These are phyloP conservation scores for Termitomyces sp. DNA, from an alignment of 768 basidiomycete genomes.

Conservation along the genomic window DNA sequence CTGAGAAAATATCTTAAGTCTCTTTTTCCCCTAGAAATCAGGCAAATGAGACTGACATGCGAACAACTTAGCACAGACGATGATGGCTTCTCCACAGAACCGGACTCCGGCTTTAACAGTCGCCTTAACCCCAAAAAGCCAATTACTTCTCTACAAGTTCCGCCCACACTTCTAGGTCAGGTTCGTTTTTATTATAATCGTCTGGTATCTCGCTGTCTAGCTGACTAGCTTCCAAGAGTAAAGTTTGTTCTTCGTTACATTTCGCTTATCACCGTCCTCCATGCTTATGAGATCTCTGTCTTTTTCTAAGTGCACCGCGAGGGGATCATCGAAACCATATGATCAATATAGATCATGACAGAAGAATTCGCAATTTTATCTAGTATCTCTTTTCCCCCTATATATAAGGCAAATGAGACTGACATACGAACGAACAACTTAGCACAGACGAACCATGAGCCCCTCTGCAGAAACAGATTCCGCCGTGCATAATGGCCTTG, in stretches of 20 bases:
- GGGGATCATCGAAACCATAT: not conserved
- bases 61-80: not conserved
- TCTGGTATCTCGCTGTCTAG: not conserved
- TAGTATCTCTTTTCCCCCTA: not conserved
- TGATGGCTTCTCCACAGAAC: conserved; percentile 3
- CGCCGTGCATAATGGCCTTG: not conserved
- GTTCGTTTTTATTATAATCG: not conserved
- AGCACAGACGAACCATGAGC: conserved; percentile 11
- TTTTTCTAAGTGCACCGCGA: not conserved
- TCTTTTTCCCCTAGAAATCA: not conserved
- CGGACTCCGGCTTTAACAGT: not conserved
- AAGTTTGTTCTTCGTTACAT: not conserved
- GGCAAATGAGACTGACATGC: not conserved
- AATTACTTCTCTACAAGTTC: not conserved
- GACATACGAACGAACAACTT: not conserved
- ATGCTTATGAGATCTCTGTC: not conserved
- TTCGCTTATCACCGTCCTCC: not conserved
- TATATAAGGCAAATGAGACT: not conserved
- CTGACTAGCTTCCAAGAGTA: not conserved
- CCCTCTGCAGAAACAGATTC: conserved; percentile 8
- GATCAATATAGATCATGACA: not conserved
- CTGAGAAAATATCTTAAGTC: not conserved
- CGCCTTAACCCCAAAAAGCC: not conserved
- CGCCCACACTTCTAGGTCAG: not conserved
- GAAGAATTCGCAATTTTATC: not conserved